Evolutionary conservation across 2,329 filamentous ascomycete species (phyloP).

Genomic region (Diaporthe batatas): DNA sequence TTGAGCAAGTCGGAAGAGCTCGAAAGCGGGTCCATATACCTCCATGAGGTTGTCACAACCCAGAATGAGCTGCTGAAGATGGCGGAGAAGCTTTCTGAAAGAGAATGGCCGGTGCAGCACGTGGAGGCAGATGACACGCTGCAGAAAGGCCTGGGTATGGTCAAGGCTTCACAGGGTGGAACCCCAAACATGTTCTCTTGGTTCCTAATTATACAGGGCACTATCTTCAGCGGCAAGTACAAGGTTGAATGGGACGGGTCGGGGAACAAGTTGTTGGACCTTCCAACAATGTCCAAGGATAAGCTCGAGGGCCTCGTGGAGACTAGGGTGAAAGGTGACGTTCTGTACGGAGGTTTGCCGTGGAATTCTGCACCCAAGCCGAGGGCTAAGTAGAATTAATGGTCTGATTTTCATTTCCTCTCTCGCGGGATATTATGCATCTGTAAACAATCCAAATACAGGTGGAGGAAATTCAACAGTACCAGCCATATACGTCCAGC

Average conservation of each 20-base stretch:
- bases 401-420: background rate
- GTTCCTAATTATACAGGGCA: conserved; percentile 14
- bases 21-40: background rate
- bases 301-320: background rate
- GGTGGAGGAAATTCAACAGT: background rate
- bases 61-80: conserved; percentile 15
- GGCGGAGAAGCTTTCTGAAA: conserved; percentile 2
- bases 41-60: background rate
- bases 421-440: background rate
- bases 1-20: conserved; percentile 14
- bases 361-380: conserved; percentile 7
- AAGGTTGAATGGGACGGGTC: conserved; percentile 5
- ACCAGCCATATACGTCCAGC: background rate
- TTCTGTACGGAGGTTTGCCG: background rate
- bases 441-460: background rate
- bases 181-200: background rate
- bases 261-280: conserved; percentile 2
- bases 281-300: background rate
- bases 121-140: conserved; percentile 7
- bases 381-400: background rate
- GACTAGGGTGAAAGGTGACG: conserved; percentile 8
- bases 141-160: background rate
- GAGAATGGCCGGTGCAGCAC: conserved; percentile 2
- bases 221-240: conserved; percentile 11
- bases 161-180: conserved; percentile 8